Conservation (phyloP, 2,329 filamentous ascomycete species). For the Phaeoacremonium minimum region DNA sequence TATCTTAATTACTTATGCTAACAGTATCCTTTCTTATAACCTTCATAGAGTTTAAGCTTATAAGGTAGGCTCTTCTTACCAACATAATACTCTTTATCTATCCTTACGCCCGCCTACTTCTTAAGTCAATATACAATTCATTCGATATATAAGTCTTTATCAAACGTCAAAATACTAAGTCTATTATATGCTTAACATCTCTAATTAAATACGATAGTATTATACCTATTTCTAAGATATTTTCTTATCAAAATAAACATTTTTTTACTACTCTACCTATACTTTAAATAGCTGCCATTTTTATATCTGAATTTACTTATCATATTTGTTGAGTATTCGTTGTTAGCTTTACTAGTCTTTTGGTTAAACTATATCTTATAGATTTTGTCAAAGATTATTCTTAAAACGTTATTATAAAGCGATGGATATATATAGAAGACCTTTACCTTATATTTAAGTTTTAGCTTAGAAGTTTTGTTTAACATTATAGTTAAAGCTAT, state of each 20-base stretch:
- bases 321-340: constrained; percentile 20
- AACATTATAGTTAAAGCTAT: no score
- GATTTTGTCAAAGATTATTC: constrained; percentile 1
- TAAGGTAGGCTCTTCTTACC: constrained; percentile 15
- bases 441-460: no score
- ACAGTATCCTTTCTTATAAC: constrained; percentile 27
- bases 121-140: constrained; percentile 29
- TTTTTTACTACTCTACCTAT: constrained; percentile 24
- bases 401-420: constrained; percentile 1
- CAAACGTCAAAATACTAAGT: constrained; percentile 18
- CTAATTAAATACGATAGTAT: constrained; percentile 30
- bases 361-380: constrained; percentile 1
- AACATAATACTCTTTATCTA: constrained; percentile 7
- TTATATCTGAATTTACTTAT: constrained; percentile 27
- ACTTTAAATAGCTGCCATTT: constrained; percentile 17
- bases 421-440: constrained; percentile 1
- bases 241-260: constrained; percentile 27
- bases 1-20: constrained; percentile 5
- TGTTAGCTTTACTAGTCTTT: constrained; percentile 1
- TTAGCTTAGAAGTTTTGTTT: no score
- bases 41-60: constrained; percentile 23
- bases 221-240: constrained; percentile 23
- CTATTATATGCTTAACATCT: constrained; percentile 23
- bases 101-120: constrained; percentile 24
- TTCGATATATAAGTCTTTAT: constrained; percentile 25